Evolutionary conservation across 306 rosid genomes (phyloP).

Genomic region (Geum urbanum): DNA sequence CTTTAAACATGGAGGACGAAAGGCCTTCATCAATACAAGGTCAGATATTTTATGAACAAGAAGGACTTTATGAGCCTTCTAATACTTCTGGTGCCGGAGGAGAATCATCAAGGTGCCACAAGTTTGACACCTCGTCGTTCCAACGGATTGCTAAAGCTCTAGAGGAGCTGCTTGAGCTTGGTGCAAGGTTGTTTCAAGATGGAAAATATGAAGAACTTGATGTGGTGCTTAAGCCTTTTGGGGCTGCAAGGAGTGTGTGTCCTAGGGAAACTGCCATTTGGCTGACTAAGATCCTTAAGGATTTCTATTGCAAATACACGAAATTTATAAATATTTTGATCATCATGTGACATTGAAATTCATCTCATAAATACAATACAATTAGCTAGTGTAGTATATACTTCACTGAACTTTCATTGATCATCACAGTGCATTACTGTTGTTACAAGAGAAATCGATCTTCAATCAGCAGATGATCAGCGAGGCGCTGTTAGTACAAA

Average conservation of each 20-base stretch:
- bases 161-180: constrained; percentile 89
- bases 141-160: constrained; percentile 87
- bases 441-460: neutral
- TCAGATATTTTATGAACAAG: constrained; percentile 24
- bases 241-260: constrained; percentile 82
- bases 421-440: too few species aligned
- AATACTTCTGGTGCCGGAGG: constrained; percentile 66
- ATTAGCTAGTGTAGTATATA: neutral
- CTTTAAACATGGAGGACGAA: neutral
- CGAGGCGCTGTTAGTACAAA: constrained; percentile 23
- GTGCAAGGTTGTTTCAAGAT: constrained; percentile 84
- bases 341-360: too few species aligned
- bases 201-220: constrained; percentile 88
- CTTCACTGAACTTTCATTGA: constrained; percentile 1
- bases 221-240: constrained; percentile 87
- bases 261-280: constrained; percentile 75
- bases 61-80: constrained; percentile 33
- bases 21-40: neutral
- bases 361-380: constrained; percentile 10
- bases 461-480: too few species aligned
- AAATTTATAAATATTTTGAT: too few species aligned
- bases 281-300: neutral
- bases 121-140: constrained; percentile 68
- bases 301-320: too few species aligned
- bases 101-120: constrained; percentile 60